phyloP scores from a whole-genome alignment of 768 basidiomycete genomes.

The Clavulina sp. region DNA sequence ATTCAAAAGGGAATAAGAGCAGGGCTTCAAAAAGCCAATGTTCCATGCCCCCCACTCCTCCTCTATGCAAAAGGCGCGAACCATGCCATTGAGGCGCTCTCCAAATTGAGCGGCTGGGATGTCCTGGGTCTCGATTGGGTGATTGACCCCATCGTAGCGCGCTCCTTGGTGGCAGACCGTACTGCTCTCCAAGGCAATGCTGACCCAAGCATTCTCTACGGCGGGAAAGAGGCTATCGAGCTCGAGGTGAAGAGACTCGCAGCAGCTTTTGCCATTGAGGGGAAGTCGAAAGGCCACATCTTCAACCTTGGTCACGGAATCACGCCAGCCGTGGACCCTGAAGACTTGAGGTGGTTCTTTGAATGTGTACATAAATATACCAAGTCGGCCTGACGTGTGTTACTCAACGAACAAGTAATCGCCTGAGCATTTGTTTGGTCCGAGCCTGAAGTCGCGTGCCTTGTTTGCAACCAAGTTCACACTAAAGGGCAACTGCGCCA shows the following conservation, averaged over 20 bases:
- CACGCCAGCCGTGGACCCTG: constrained; percentile 87
- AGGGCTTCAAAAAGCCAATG: constrained; percentile 33
- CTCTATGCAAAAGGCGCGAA: constrained; percentile 94
- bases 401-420: neutral
- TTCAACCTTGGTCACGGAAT: constrained; percentile 96
- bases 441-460: too few relatives aligned
- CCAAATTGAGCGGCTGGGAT: constrained; percentile 58
- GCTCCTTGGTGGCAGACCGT: constrained; percentile 37
- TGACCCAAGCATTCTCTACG: constrained; percentile 77
- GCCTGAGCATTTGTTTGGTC: too few relatives aligned
- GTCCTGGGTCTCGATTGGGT: constrained; percentile 87
- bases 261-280: constrained; percentile 49
- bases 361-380: constrained; percentile 81
- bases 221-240: constrained; percentile 75
- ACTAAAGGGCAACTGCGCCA: too few relatives aligned
- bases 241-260: constrained; percentile 67
- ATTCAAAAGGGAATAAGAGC: constrained; percentile 54
- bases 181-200: constrained; percentile 82
- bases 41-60: constrained; percentile 60
- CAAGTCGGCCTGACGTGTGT: neutral
- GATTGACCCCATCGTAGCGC: constrained; percentile 57
- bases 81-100: constrained; percentile 40
- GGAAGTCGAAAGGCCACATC: constrained; percentile 62
- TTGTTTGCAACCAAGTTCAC: too few relatives aligned
- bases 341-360: constrained; percentile 81